Evolutionary conservation across 2,329 filamentous ascomycete species (phyloP), one percentile per base, ranked within the genome.

Genomic region (Xylariomycetidae sp.): DNA sequence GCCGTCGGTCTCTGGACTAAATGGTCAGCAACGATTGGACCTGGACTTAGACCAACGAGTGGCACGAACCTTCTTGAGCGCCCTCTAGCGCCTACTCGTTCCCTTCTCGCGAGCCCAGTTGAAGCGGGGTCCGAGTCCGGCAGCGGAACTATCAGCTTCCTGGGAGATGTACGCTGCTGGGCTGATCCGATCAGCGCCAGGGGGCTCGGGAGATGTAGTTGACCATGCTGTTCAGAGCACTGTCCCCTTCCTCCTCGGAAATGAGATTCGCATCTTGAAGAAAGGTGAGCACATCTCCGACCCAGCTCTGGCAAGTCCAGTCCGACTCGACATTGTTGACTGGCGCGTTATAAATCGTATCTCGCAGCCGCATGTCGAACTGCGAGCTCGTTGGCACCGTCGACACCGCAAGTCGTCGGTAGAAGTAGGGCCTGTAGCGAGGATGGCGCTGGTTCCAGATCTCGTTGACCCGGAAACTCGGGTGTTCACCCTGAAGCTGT

Each of bases 131-230:
- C n/a, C n/a, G n/a, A 12, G 25, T 17, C 19, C 16, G 27, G 25
- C 15, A n/a, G n/a, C n/a, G n/a, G n/a, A n/a, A n/a, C n/a, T n/a
- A n/a, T n/a, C n/a, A n/a, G n/a, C n/a, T n/a, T n/a, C n/a, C n/a
- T n/a, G n/a, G n/a, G n/a, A n/a, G n/a, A n/a, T n/a, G n/a, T n/a
- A n/a, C n/a, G n/a, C n/a, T n/a, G n/a, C n/a, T n/a, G n/a, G n/a
- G n/a, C n/a, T n/a, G n/a, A n/a, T n/a, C n/a, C n/a, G n/a, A n/a
- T n/a, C n/a, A 53, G 35, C 46, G 41, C 50, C 50, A 52, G 10
- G 50, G 49, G 7, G 50, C 49, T 26, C 46, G 49, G 25, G 49
- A 51, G 19, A 53, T 50, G 39, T 49, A 50, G 27, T 53, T 51
- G 6, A 53, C 49, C 50, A 53, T 53, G 13, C 48, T 42, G 29